These are phyloP conservation scores for Drechmeria coniospora DNA, from an alignment of 2,329 filamentous ascomycete species.

Conservation along the genomic window DNA sequence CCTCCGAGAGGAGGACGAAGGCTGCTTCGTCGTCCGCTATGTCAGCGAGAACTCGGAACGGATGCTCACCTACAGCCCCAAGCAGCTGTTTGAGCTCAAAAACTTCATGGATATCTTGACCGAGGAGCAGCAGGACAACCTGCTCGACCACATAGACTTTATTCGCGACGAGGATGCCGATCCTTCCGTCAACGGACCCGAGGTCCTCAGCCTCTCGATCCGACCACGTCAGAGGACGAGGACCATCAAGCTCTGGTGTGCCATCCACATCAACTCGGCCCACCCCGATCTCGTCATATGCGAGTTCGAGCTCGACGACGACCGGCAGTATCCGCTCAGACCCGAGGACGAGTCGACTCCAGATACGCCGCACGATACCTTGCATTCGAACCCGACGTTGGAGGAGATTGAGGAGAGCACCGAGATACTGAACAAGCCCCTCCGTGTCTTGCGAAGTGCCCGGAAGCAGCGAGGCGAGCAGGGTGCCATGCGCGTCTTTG, in stretches of 20 bases:
- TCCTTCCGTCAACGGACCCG: conserved; percentile 59
- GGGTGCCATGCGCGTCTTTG: conserved; percentile 78
- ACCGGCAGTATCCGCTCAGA: conserved; percentile 50
- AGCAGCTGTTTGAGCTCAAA: conserved; percentile 55
- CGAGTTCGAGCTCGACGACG: conserved; percentile 79
- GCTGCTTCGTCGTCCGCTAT: conserved; percentile 52
- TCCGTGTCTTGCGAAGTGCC: conserved; percentile 62
- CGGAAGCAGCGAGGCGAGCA: conserved; percentile 63
- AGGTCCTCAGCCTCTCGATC: conserved; percentile 70
- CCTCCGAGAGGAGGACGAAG: conserved; percentile 53
- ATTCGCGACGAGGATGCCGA: conserved; percentile 71
- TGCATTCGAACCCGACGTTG: conserved; percentile 54
- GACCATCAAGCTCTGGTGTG: conserved; percentile 67
- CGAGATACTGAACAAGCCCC: conserved; percentile 55
- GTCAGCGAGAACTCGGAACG: conserved; percentile 68
- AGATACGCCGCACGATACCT: conserved; percentile 55
- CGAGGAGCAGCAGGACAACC: conserved; percentile 69
- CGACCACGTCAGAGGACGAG: conserved; percentile 36
- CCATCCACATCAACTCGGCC: conserved; percentile 57
- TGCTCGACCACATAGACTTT: conserved; percentile 78
- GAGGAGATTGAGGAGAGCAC: conserved; percentile 68
- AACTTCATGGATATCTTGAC: conserved; percentile 74
- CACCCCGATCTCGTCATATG: conserved; percentile 64
- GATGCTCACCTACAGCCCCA: conserved; percentile 63
- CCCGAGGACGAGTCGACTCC: conserved; percentile 44